A percentile compares a stretch with the other conserved stretches of the same genome.
Conservation (phyloP, 2,329 filamentous ascomycete species). For the Phyllosticta citrichinensis region DNA sequence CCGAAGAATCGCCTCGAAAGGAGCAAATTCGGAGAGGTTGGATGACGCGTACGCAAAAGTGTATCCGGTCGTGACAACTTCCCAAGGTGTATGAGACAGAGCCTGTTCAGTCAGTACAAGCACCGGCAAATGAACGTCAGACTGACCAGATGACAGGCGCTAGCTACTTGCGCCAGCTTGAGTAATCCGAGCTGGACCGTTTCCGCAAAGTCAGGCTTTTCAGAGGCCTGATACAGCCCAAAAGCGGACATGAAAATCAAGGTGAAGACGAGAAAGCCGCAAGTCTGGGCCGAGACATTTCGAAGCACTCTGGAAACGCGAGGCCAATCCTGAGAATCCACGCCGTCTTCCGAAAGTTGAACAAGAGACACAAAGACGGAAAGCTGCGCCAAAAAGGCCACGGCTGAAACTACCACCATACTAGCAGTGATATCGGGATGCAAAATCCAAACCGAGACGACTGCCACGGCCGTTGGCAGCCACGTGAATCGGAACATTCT, state of each 20-base stretch:
- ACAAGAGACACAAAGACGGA: background rate
- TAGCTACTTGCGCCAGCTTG: background rate
- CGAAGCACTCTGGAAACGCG: background rate
- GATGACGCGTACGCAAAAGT: background rate
- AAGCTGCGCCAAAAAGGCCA: background rate
- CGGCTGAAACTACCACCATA: background rate
- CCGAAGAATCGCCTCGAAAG: background rate
- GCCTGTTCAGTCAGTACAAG: background rate
- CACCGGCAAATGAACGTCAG: background rate
- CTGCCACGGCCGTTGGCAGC: background rate
- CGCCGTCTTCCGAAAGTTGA: background rate
- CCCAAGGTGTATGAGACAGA: background rate
- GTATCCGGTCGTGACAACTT: background rate
- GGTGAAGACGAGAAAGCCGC: background rate
- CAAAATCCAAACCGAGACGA: background rate
- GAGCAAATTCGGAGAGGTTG: background rate
- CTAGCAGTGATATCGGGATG: background rate
- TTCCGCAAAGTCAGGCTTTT: background rate
- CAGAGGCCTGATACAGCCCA: background rate
- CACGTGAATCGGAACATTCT: background rate
- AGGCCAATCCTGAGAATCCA: background rate
- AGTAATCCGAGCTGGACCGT: background rate
- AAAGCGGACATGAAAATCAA: background rate
- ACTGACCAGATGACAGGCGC: background rate
- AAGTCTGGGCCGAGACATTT: background rate